Conservation (phyloP, 352 stramenopile species). For the Globisporangium apiculatum region DNA sequence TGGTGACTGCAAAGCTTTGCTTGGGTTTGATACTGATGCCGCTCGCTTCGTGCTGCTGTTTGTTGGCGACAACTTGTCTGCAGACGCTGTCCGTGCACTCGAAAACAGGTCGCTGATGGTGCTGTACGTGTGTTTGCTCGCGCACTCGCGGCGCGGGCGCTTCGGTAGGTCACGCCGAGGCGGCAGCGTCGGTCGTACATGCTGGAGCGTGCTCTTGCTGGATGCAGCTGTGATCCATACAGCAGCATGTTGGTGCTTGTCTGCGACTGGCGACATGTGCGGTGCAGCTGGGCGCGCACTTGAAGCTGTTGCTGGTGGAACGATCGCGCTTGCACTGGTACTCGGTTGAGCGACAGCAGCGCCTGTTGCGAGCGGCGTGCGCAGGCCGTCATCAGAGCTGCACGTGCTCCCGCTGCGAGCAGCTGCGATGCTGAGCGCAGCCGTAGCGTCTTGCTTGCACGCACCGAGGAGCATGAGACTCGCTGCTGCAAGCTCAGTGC, state of each 20-base stretch:
- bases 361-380: not conserved
- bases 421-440: not conserved
- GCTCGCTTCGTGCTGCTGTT: not conserved
- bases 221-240: not conserved
- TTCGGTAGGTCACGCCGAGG: not conserved
- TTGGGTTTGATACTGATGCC: not conserved
- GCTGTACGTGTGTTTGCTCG: not conserved
- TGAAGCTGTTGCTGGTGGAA: not conserved
- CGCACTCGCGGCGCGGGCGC: not conserved
- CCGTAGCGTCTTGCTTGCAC: slow-evolving; percentile 1
- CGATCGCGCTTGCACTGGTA: not conserved
- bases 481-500: slow-evolving; percentile 1
- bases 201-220: not conserved
- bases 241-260: slow-evolving; percentile 3
- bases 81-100: not conserved
- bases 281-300: not conserved
- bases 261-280: slow-evolving; percentile 8
- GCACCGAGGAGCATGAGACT: slow-evolving; percentile 11
- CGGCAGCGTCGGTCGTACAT: not conserved
- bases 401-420: not conserved
- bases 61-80: not conserved
- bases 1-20: not conserved
- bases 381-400: not conserved
- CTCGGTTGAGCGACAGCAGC: not conserved
- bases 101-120: slow-evolving; percentile 6